Evolutionary conservation across 1,139 yeast genomes (phyloP), one percentile per base, ranked within the genome.

Genomic region (Taphrina wiesneri): DNA sequence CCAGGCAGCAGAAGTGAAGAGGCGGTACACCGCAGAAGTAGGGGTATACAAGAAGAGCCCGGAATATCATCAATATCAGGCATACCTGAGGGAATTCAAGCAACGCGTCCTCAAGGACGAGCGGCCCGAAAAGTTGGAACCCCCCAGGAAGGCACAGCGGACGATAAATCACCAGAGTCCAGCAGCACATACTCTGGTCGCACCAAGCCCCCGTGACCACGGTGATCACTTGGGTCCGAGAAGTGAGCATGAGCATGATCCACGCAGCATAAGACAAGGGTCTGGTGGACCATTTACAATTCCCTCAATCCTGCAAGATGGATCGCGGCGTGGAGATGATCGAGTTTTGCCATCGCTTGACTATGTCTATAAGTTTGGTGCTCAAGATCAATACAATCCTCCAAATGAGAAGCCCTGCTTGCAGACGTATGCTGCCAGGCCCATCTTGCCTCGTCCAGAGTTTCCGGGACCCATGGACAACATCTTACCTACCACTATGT

Each of bases 21-120:
- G 41, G 13, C 56, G 41, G 2, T 64, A 57, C 36, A 26, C 39
- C 6, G 47, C 52, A 17, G 59, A 41, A 17, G 49, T 62, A 21
- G 41, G 19, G 3, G 54, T 23, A 15, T 64, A 64, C 56, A 47
- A 56, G 52, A 57, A 30, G 36, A 34, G 52, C 15, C 46, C 39
- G 6, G 61, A 64, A 25, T 64, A 64, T 32, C 54, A 41, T 30
- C 52, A 34, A 13, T 59, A 64, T 25, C 63, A 64, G 36, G 64
- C 32, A 26, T 64, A 64, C 41, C 64, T 64, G n/a, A 15, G 59
- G n/a, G 65, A 57, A 28, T 64, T 64, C 54, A 60, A 60, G 51
- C 49, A 34, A 28, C 57, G 64, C n/a, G 64, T 51, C 4, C 21
- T 51, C 36, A 49, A 45, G 32, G 57, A 60, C 15, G 64, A 60